Evolutionary conservation across 805 yeast species (phyloP), one percentile per base, ranked within the genome.

Genomic region (Candida suzukii): DNA sequence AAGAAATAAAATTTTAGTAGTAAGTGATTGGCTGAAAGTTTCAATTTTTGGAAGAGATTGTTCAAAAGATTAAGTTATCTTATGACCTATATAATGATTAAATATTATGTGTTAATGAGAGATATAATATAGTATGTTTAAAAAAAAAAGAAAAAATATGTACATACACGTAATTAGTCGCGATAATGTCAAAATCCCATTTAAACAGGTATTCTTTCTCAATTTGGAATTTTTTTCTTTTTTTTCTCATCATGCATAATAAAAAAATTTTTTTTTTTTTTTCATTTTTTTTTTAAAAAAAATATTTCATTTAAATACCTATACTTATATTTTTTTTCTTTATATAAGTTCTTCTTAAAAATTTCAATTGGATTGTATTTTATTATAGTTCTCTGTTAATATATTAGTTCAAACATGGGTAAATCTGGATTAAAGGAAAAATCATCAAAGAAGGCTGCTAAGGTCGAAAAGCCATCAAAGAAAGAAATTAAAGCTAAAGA

Each of bases 1-100:
- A 55, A 82, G 88, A 70, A 87, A 84, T 71, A 90, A 87, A 74
- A 68, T 88, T 46, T 74, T 88, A 57, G 95, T 90, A 40, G 74
- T 79, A 48, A 63, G 83, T 51, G 97, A 90, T 64, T 90, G 97
- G 97, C 58, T 78, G 49, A 90, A 88, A 73, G 82, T 85, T 45
- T 74, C 81, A 49, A 64, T 87, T 60, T 85, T 90, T 56, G 97
- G 97, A 44, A 84, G 97, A 69, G 96, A 88, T 66, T 83, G 87
- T 53, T 84, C 93, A 52, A 82, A 91, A 64, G 95, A 85, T 66
- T 83, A 41, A 37, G 35, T 32, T 17, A n/a, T n/a, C n/a, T n/a
- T n/a, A n/a, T n/a, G n/a, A n/a, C n/a, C n/a, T n/a, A n/a, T n/a
- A n/a, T n/a, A n/a, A n/a, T n/a, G n/a, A n/a, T n/a, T n/a, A n/a